A percentile compares a stretch with the other conserved stretches of the same genome.
phyloP scores from a whole-genome alignment of 1,139 yeast genomes.

The Taphrina confusa region DNA sequence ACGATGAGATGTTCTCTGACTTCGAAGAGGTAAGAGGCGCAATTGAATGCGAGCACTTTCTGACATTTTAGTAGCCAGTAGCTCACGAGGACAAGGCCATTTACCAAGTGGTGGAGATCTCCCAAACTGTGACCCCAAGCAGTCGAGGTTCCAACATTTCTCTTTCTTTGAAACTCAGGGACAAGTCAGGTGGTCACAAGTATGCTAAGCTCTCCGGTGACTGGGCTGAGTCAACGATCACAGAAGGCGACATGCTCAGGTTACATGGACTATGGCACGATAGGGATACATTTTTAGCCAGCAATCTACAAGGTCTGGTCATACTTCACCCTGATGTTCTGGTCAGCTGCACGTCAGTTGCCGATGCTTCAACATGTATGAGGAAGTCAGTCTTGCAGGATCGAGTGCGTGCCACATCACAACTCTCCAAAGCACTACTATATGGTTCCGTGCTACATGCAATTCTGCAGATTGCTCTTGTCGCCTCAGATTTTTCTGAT shows the following conservation, averaged over 20 bases:
- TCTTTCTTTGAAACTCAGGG: background rate
- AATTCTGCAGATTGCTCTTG: constrained; percentile 69
- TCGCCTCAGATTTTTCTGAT: constrained; percentile 50
- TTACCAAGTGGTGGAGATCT: background rate
- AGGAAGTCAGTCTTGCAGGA: constrained; percentile 66
- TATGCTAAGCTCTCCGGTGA: constrained; percentile 11
- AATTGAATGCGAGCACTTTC: background rate
- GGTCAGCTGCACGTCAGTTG: constrained; percentile 76
- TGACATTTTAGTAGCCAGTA: background rate
- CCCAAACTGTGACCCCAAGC: background rate
- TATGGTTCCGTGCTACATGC: constrained; percentile 80
- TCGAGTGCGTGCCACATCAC: constrained; percentile 60
- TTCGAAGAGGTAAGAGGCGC: constrained; percentile 15
- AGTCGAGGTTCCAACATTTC: background rate
- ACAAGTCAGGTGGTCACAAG: background rate
- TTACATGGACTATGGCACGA: constrained; percentile 20
- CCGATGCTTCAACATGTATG: constrained; percentile 72
- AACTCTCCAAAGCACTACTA: constrained; percentile 60
- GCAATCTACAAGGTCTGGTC: constrained; percentile 48
- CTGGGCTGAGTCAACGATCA: constrained; percentile 11
- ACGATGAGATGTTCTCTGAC: constrained; percentile 29
- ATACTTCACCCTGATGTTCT: constrained; percentile 82
- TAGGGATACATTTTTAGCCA: constrained; percentile 3
- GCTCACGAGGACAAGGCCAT: constrained; percentile 11
- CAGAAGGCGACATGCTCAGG: constrained; percentile 7